Evolutionary conservation across 129 eudicot genomes (phyloP).

Genomic region (Lactuca sativa): DNA sequence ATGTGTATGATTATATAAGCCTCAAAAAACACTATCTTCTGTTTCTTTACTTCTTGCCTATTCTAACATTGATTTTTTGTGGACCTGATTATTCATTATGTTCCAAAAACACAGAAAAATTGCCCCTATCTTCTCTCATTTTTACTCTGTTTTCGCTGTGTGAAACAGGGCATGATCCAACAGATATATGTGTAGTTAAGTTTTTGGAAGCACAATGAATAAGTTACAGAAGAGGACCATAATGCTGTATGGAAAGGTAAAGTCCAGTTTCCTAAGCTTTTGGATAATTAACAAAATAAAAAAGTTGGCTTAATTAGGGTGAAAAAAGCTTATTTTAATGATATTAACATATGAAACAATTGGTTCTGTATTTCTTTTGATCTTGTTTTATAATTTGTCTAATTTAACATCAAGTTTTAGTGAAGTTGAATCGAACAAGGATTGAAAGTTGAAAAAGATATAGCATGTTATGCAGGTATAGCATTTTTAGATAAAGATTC

Average conservation of each 20-base stretch:
- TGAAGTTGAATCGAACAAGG: slow-evolving; percentile 12
- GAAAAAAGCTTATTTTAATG: slow-evolving; percentile 1
- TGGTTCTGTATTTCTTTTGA: too few species aligned
- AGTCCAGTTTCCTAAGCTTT: slow-evolving; percentile 5
- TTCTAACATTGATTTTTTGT: too few species aligned
- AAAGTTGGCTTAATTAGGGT: not conserved
- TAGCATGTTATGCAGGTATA: slow-evolving; percentile 56
- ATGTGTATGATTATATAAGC: too few species aligned
- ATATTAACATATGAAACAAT: not conserved
- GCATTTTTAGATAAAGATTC: slow-evolving; percentile 51
- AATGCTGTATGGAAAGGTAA: not conserved
- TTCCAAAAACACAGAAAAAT: too few species aligned
- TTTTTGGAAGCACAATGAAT: slow-evolving; percentile 4
- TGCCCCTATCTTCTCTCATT: too few species aligned
- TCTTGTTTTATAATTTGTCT: too few species aligned
- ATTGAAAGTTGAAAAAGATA: not conserved
- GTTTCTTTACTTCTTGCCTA: too few species aligned
- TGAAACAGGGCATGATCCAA: not conserved
- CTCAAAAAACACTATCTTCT: too few species aligned
- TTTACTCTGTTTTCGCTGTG: too few species aligned
- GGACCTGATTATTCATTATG: too few species aligned
- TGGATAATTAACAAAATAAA: not conserved
- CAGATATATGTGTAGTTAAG: not conserved
- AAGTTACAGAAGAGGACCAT: slow-evolving; percentile 8
- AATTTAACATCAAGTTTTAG: not conserved